These are phyloP conservation scores for Scolecobasidium constrictum DNA, from an alignment of 2,329 filamentous ascomycete species.

Conservation along the genomic window DNA sequence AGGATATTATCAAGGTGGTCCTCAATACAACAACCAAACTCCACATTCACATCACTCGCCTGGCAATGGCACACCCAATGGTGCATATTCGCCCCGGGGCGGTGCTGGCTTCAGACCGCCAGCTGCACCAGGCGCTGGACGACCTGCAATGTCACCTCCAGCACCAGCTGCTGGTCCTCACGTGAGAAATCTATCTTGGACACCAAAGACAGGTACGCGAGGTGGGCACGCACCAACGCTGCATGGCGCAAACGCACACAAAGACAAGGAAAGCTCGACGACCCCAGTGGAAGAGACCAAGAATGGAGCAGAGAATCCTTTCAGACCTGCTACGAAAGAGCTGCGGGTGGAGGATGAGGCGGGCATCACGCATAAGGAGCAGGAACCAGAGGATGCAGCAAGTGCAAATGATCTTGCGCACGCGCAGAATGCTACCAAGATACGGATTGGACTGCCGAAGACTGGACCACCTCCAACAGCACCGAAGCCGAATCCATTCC, in stretches of 20 bases:
- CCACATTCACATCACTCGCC: conserved; percentile 6
- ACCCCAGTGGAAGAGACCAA: conserved; percentile 34
- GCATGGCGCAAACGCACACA: conserved; percentile 11
- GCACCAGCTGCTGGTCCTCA: conserved; percentile 42
- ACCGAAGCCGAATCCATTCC: conserved; percentile 7
- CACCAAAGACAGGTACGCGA: conserved; percentile 43
- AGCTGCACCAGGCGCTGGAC: conserved; percentile 2
- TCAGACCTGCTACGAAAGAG: conserved; percentile 51
- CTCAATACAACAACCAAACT: conserved; percentile 12
- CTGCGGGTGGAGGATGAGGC: conserved; percentile 52
- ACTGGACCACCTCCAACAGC: conserved; percentile 5
- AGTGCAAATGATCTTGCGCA: not conserved
- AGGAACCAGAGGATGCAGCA: not conserved
- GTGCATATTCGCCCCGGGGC: conserved; percentile 2
- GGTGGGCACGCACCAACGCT: conserved; percentile 34
- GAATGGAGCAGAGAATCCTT: conserved; percentile 39
- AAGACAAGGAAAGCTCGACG: conserved; percentile 18
- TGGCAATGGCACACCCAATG: not conserved
- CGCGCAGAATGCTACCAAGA: conserved; percentile 2
- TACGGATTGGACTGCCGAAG: conserved; percentile 8
- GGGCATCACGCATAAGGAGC: conserved; percentile 33
- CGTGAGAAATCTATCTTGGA: conserved; percentile 65
- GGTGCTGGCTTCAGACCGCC: conserved; percentile 2
- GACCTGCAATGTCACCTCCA: conserved; percentile 31
- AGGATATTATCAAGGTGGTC: conserved; percentile 11